A percentile compares a stretch with the other conserved stretches of the same genome.
Evolutionary conservation across 768 basidiomycete species (phyloP).

Genomic region (Leccinum obscurum): DNA sequence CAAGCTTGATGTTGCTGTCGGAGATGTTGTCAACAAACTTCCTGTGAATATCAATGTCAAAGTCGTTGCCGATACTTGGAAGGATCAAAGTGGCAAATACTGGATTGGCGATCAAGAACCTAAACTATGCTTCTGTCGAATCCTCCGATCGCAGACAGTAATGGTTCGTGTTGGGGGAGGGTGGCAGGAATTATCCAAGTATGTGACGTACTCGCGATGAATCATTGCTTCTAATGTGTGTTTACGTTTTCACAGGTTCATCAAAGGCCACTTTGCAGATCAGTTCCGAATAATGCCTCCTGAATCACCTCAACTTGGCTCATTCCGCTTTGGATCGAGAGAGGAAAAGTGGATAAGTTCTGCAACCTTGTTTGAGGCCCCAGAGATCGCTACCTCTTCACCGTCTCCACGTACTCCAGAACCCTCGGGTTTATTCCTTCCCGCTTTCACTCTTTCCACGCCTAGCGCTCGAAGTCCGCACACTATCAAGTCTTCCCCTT

Average conservation of each 20-base stretch:
- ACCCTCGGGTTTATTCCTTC: slow-evolving; percentile 54
- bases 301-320: slow-evolving; percentile 55
- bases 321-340: slow-evolving; percentile 38
- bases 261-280: slow-evolving; percentile 83
- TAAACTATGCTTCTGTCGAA: slow-evolving; percentile 89
- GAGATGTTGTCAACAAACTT: slow-evolving; percentile 86
- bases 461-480: slow-evolving; percentile 47
- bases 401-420: slow-evolving; percentile 66
- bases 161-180: slow-evolving; percentile 98
- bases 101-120: slow-evolving; percentile 95
- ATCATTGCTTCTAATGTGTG: neutral
- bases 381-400: slow-evolving; percentile 39
- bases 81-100: slow-evolving; percentile 91
- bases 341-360: slow-evolving; percentile 89
- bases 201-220: slow-evolving; percentile 28
- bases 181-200: slow-evolving; percentile 92
- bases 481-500: slow-evolving; percentile 52
- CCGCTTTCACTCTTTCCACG: slow-evolving; percentile 63
- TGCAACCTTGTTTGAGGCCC: slow-evolving; percentile 61
- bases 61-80: slow-evolving; percentile 82
- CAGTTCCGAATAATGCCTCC: slow-evolving; percentile 68
- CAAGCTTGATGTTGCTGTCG: slow-evolving; percentile 90
- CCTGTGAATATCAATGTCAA: slow-evolving; percentile 82
- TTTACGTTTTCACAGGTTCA: slow-evolving; percentile 57
- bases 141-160: slow-evolving; percentile 86